A percentile compares a stretch with the other conserved stretches of the same genome.
These are phyloP conservation scores for Schizopora paradoxa DNA, from an alignment of 1,284 basidiomycete genomes.

Conservation along the genomic window DNA sequence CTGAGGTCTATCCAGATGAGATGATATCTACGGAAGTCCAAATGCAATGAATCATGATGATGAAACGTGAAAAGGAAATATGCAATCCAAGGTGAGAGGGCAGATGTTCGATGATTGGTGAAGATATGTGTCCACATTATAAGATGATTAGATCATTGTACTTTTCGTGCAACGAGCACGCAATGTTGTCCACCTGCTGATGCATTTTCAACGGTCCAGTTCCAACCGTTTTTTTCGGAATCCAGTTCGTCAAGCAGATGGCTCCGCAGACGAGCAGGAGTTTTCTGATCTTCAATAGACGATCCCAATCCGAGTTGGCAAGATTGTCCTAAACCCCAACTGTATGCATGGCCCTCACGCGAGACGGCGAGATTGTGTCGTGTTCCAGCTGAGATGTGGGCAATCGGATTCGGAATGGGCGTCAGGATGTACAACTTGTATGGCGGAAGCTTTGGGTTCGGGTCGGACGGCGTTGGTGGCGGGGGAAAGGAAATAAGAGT, in stretches of 20 bases:
- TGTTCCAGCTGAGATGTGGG: slow-evolving; percentile 43
- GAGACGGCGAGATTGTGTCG: slow-evolving; percentile 50
- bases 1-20: too few species aligned
- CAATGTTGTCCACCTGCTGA: slow-evolving; percentile 42
- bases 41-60: too few species aligned
- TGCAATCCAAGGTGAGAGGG: too few species aligned
- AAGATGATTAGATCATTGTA: too few species aligned
- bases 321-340: slow-evolving; percentile 47
- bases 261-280: slow-evolving; percentile 17
- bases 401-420: slow-evolving; percentile 34
- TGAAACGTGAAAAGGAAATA: too few species aligned
- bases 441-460: slow-evolving; percentile 32
- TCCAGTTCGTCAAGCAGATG: slow-evolving; percentile 28
- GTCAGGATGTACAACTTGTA: slow-evolving; percentile 25
- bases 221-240: slow-evolving; percentile 3
- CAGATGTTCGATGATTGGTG: too few species aligned
- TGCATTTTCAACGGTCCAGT: slow-evolving; percentile 33
- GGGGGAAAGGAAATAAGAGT: slow-evolving; percentile 43
- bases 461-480: slow-evolving; percentile 33
- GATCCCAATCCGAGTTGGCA: slow-evolving; percentile 36
- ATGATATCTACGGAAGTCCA: too few species aligned
- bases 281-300: slow-evolving; percentile 28
- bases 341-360: slow-evolving; percentile 42
- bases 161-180: slow-evolving; percentile 24
- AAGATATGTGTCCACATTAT: too few species aligned